Conservation (phyloP, 2,329 filamentous ascomycete species). For the Penicillium polonicum region DNA sequence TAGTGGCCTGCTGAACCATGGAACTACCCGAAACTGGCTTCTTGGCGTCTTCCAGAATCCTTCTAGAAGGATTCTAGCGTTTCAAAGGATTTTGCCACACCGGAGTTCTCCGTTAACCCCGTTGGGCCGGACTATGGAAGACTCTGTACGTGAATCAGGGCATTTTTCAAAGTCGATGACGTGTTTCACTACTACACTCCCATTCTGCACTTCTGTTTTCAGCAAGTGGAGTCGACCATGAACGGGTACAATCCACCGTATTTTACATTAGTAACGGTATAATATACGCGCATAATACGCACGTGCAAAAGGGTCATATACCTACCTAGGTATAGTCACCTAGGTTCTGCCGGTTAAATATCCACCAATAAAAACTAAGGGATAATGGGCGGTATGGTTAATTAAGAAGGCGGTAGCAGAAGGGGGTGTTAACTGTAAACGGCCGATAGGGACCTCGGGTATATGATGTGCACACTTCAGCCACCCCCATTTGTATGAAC, state of each 20-base stretch:
- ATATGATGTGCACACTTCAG: not conserved
- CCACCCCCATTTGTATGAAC: not conserved
- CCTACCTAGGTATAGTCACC: too few relatives aligned
- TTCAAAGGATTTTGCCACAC: slow-evolving; percentile 8
- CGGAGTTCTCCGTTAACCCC: slow-evolving; percentile 7
- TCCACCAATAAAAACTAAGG: too few relatives aligned
- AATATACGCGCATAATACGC: not conserved
- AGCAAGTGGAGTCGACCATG: not conserved
- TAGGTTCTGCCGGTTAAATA: too few relatives aligned
- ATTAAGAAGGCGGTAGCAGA: too few relatives aligned
- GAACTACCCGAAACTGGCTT: slow-evolving; percentile 11
- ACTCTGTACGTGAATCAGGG: not conserved
- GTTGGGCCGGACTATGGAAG: not conserved
- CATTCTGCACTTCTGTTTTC: slow-evolving; percentile 4
- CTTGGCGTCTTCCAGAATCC: slow-evolving; percentile 31
- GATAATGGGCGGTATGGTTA: too few relatives aligned
- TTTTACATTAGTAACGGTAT: not conserved
- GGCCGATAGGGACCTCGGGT: not conserved
- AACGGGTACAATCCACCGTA: not conserved
- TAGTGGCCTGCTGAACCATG: slow-evolving; percentile 2
- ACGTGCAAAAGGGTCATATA: not conserved
- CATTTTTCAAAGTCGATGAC: slow-evolving; percentile 13
- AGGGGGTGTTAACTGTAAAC: not conserved
- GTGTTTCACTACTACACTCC: not conserved
- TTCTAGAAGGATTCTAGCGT: slow-evolving; percentile 37